Evolutionary conservation across 1,139 yeast genomes (phyloP), one percentile per base, ranked within the genome.

Genomic region (Debaryomycetaceae sp.): DNA sequence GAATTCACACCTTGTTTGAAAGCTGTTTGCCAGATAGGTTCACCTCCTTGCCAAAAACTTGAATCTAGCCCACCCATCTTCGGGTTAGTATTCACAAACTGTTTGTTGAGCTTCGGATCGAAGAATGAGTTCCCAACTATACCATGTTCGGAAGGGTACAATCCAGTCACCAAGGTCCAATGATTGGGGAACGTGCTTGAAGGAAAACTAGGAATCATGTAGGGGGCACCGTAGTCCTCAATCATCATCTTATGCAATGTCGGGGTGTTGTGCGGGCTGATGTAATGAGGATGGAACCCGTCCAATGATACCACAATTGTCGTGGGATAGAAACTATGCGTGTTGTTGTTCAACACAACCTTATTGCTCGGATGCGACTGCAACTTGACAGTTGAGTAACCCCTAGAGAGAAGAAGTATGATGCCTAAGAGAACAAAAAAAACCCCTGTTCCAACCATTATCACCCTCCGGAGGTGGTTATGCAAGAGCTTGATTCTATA

Each of bases 211-310:
- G 97, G 96, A 4, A 66, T 68, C 93, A 91, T 87, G 58, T 80
- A 88, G 1, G 97, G 97, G 4, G 95, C 81, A 5, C 87, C 87
- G 52, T 76, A 80, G 22, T 76, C 83, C 24, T 76, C 67, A 7
- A 73, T 56, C 54, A 81, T 63, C 61, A 86, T 64, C 13, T 72
- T 65, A 57, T 86, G 84, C 59, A 91, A 59, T 36, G 81, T 69
- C 1, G 98, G 97, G 0, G 97, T 90, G 37, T 75, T 57, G 20
- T 73, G 68, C 6, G 76, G 60, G 24, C 83, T 81, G n/a, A 90
- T 80, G 58, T 88, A 87, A 57, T 88, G 95, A 7, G 97, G 97
- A 60, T 90, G 96, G 64, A 90, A 87, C 9, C 97, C 97, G 59
- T 87, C 97, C 37, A 90, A 63, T 0, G 96, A 87, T 1, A 90